A percentile compares a stretch with the other conserved stretches of the same genome.
Conservation (phyloP, 192 early-diverging fungal species). For the Obelidium mucronatum region DNA sequence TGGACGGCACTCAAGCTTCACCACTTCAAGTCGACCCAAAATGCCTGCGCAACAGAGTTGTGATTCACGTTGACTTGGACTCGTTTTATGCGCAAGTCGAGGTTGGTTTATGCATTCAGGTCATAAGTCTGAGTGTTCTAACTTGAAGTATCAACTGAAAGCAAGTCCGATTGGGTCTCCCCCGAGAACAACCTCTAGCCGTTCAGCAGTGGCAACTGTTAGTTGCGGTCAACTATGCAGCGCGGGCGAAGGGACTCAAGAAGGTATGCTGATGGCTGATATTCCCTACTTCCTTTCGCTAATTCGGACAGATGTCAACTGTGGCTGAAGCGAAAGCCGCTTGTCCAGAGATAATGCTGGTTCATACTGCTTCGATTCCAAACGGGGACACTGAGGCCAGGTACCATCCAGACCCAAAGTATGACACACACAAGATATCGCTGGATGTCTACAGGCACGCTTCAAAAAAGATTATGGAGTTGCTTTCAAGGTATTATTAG, state of each 20-base stretch:
- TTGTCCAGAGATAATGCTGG: slow-evolving; percentile 71
- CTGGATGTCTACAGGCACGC: slow-evolving; percentile 76
- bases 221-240: slow-evolving; percentile 82
- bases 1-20: no score
- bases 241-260: slow-evolving; percentile 78
- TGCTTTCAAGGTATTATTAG: neutral
- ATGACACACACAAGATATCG: slow-evolving; percentile 85
- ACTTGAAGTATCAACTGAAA: neutral
- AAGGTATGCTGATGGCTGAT: slow-evolving; percentile 61
- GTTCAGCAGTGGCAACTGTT: slow-evolving; percentile 93
- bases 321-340: neutral
- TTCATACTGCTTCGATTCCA: slow-evolving; percentile 58
- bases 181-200: slow-evolving; percentile 72
- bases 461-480: slow-evolving; percentile 5
- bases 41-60: neutral
- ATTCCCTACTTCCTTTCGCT: slow-evolving; percentile 9
- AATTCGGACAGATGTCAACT: neutral
- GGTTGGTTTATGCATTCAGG: neutral
- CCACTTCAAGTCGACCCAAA: neutral
- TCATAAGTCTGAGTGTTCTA: neutral
- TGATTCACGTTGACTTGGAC: slow-evolving; percentile 36
- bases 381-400: slow-evolving; percentile 67
- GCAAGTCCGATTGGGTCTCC: slow-evolving; percentile 68
- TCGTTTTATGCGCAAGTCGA: slow-evolving; percentile 48
- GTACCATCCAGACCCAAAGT: slow-evolving; percentile 64